Conservation (phyloP, 1,284 basidiomycete species). For the Papiliotrema nemorosa region DNA sequence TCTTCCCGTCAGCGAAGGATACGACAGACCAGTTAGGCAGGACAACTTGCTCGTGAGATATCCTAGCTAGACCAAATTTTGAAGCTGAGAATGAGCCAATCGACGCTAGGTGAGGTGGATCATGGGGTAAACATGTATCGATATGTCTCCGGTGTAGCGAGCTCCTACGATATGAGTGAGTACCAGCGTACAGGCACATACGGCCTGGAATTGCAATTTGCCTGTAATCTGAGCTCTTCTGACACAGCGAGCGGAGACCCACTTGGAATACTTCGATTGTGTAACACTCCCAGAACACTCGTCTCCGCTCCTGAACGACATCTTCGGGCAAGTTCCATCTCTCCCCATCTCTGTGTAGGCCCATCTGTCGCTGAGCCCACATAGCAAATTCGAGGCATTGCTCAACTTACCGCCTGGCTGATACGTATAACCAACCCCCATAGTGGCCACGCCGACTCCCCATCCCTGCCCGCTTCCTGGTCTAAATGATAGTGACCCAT, state of each 20-base stretch:
- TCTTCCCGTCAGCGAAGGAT: background rate
- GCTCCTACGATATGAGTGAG: slow-evolving; percentile 16
- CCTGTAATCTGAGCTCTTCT: background rate
- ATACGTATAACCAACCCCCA: slow-evolving; percentile 38
- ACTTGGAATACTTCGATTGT: slow-evolving; percentile 19
- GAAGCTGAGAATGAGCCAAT: background rate
- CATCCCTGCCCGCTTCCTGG: slow-evolving; percentile 31
- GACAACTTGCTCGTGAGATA: background rate
- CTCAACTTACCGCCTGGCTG: slow-evolving; percentile 26
- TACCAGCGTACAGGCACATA: background rate
- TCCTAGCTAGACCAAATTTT: background rate
- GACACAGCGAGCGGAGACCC: background rate
- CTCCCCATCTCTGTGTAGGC: slow-evolving; percentile 25
- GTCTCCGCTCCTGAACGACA: slow-evolving; percentile 23
- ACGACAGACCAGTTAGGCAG: background rate
- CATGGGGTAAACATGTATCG: background rate
- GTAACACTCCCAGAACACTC: slow-evolving; percentile 31
- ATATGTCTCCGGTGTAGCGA: background rate
- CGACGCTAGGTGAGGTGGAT: background rate
- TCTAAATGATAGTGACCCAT: slow-evolving; percentile 26
- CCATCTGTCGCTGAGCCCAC: slow-evolving; percentile 14
- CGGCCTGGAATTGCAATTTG: background rate
- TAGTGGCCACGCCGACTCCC: slow-evolving; percentile 38
- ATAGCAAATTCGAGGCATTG: slow-evolving; percentile 10
- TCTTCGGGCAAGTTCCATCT: slow-evolving; percentile 18